Evolutionary conservation across 2,329 filamentous ascomycete species (phyloP).

Genomic region (Fusarium redolens): DNA sequence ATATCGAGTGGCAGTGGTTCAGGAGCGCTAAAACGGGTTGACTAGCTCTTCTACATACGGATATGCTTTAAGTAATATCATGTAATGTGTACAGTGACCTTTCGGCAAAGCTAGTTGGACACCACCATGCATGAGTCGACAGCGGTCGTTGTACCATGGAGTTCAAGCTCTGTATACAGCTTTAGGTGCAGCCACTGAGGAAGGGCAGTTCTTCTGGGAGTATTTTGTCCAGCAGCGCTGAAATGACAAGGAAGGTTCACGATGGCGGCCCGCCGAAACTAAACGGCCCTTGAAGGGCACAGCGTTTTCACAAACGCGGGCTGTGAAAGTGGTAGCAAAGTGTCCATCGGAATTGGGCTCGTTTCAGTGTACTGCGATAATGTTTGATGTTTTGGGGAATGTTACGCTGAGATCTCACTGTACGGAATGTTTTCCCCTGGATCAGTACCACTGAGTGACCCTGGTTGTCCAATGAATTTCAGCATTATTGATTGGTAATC

Average conservation of each 20-base stretch:
- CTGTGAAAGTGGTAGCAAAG: rapidly evolving
- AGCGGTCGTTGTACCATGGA: no score
- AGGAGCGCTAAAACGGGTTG: not conserved
- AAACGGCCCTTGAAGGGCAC: not conserved
- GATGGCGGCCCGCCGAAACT: not conserved
- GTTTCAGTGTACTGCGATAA: rapidly evolving
- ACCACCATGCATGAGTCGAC: not conserved
- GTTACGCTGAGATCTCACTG: not conserved
- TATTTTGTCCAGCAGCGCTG: not conserved
- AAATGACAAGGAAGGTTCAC: not conserved
- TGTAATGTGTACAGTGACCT: not conserved
- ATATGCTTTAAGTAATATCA: not conserved
- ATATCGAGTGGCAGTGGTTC: not conserved
- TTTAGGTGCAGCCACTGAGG: not conserved
- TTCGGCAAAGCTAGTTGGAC: not conserved
- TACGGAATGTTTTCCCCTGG: not conserved
- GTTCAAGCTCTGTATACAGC: not conserved
- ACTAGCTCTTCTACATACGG: not conserved
- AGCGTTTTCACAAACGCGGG: not conserved
- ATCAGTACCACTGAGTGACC: not conserved
- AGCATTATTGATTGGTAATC: not conserved
- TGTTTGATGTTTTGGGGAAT: not conserved
- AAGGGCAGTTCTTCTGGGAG: rapidly evolving
- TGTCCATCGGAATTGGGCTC: not conserved
- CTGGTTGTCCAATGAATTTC: not conserved